A percentile compares a stretch with the other conserved stretches of the same genome.
Evolutionary conservation across 805 yeast species (phyloP).

Genomic region (Ogataea henricii): DNA sequence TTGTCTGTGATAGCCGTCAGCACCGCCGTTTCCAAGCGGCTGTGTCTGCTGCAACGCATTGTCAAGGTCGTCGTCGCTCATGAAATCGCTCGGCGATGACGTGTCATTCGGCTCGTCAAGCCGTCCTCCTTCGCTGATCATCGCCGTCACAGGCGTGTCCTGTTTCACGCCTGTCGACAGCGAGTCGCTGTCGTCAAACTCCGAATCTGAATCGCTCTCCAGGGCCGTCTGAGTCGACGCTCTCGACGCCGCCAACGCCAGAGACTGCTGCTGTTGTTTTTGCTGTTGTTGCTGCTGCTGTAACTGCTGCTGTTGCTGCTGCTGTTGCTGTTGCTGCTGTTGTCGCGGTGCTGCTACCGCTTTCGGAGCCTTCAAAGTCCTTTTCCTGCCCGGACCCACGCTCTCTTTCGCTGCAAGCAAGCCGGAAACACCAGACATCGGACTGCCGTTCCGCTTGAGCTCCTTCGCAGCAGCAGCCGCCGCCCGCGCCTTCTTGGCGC

Average conservation of each 20-base stretch:
- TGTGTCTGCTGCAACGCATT: conserved; percentile 38
- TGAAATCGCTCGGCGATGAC: conserved; percentile 55
- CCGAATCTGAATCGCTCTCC: conserved; percentile 18
- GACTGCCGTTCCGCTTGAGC: conserved; percentile 1
- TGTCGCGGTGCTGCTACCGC: not conserved
- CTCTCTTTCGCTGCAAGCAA: conserved; percentile 2
- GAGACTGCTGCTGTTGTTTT: conserved; percentile 1
- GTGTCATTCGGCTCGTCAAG: conserved; percentile 24
- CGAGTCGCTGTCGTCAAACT: conserved; percentile 21
- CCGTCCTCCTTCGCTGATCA: not conserved
- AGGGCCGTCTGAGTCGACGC: conserved; percentile 1
- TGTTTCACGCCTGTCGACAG: conserved; percentile 16
- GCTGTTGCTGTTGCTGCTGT: not conserved
- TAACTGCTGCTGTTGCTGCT: not conserved
- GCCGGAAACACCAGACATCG: not conserved
- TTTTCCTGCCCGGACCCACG: conserved; percentile 8
- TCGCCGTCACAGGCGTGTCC: conserved; percentile 8
- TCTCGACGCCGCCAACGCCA: conserved; percentile 2
- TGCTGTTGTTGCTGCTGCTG: not conserved
- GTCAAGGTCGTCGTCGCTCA: conserved; percentile 54
- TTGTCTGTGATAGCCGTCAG: not conserved
- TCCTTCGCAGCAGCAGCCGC: conserved; percentile 14
- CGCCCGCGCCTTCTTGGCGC: conserved; percentile 32
- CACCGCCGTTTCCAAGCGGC: conserved; percentile 14
- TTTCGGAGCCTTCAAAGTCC: conserved; percentile 21